Evolutionary conservation across 345 rosid genomes (phyloP).

Genomic region (Dimocarpus longan): DNA sequence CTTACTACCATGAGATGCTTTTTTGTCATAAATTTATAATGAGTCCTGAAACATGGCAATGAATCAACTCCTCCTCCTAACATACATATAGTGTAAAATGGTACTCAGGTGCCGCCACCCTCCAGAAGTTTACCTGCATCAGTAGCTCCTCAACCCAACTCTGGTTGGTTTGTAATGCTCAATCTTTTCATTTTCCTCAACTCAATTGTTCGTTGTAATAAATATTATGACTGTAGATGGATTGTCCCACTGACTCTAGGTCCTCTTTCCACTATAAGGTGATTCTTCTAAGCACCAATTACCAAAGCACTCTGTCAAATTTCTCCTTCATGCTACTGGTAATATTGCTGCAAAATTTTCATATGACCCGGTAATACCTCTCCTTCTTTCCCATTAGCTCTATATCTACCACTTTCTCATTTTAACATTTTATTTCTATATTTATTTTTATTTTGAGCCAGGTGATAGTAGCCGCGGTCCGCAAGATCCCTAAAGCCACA

Average conservation of each 20-base stretch:
- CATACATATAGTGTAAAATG: not conserved
- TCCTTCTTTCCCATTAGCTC: constrained; percentile 12
- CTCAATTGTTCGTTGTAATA: not conserved
- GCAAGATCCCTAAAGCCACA: constrained; percentile 73
- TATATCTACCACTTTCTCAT: not conserved
- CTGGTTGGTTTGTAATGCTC: not conserved
- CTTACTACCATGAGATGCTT: too few species aligned
- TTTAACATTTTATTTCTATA: constrained; percentile 6
- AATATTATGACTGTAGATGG: not conserved
- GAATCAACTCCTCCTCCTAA: too few species aligned
- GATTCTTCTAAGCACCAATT: constrained; percentile 39
- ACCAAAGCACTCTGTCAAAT: constrained; percentile 58
- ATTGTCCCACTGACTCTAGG: not conserved
- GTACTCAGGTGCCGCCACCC: constrained; percentile 40
- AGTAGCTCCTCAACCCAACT: constrained; percentile 28
- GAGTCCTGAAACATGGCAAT: too few species aligned
- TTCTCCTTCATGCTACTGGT: constrained; percentile 70
- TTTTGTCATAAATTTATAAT: too few species aligned
- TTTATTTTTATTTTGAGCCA: constrained; percentile 12
- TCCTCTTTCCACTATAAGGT: constrained; percentile 30
- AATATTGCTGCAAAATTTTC: constrained; percentile 73
- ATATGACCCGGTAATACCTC: constrained; percentile 57
- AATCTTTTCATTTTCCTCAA: too few species aligned
- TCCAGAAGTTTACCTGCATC: constrained; percentile 37
- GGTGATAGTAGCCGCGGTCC: constrained; percentile 72